Evolutionary conservation across 306 rosid genomes (phyloP), one percentile per base, ranked within the genome.

Genomic region (Cicer chorassanicum): DNA sequence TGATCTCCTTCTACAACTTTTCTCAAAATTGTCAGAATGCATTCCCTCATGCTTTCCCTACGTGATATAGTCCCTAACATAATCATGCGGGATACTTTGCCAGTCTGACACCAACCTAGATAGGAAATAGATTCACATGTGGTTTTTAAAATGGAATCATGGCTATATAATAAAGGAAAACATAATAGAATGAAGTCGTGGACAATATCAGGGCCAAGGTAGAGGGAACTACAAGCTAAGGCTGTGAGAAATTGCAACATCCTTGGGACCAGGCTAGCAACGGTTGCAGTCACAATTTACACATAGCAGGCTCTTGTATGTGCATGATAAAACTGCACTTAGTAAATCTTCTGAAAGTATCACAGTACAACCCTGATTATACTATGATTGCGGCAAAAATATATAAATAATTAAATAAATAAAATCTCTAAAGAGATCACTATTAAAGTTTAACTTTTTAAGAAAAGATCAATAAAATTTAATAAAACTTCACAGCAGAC

Each of bases 221-320:
- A 68, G 74, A 67, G 5, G 60, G 12, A 14, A 29, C 68, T 39
- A 15, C 48, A 39, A 14, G 53, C 14, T 11, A 11, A 41, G 29
- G 62, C n/a, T 24, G 21, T 36, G 14, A 15, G 13, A 15, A 50
- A 66, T 44, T 19, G 56, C 55, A 44, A 66, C 41, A 24, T 45
- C 55, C 55, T 66, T 0, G 4, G 11, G 55, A 66, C 56, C 54
- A 66, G 12, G 72, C 56, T 66, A 19, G 56, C 72, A 66, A 40
- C 11, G 1, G 41, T 66, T 42, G 72, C 18, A 45, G 41, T 62
- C 74, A 43, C 59, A 54, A 24, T 68, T 66, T 43, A 76, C 40
- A 12, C 46, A 53, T 66, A 53, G 74, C 67, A 29, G 72, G 80
- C 21, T 44, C 69, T 62, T 74, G 39, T 29, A 73, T 8, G 49